phyloP scores from a whole-genome alignment of 495 filamentous ascomycete genomes.

The Aspergillus kassunensis region DNA sequence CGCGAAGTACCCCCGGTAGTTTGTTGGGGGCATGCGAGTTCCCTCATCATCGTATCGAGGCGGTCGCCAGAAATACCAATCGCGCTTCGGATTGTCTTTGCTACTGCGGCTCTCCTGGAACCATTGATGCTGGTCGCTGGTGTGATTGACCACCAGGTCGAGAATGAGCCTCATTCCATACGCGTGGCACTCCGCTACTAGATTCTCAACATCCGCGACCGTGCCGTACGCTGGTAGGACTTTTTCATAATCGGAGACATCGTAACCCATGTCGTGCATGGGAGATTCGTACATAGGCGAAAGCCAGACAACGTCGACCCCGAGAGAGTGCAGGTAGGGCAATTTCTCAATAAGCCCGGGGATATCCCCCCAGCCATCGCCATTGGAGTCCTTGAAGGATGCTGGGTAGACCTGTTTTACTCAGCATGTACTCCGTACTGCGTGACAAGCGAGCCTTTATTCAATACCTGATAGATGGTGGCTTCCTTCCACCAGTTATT shows the following conservation, averaged over 20 bases:
- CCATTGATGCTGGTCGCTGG: conserved; percentile 54
- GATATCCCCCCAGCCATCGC: conserved; percentile 25
- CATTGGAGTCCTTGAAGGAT: conserved; percentile 38
- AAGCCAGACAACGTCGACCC: conserved; percentile 39
- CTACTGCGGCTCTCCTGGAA: conserved; percentile 47
- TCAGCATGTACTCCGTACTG: not conserved
- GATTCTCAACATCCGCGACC: conserved; percentile 48
- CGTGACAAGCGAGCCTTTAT: not conserved
- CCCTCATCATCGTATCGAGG: conserved; percentile 45
- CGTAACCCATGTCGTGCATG: conserved; percentile 51
- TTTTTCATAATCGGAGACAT: conserved; percentile 57
- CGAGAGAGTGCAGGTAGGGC: conserved; percentile 49
- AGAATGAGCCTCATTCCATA: conserved; percentile 52
- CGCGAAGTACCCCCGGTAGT: conserved; percentile 53
- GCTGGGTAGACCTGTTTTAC: conserved; percentile 34
- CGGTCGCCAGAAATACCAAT: conserved; percentile 60
- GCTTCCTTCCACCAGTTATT: conserved; percentile 40
- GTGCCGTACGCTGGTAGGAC: conserved; percentile 53
- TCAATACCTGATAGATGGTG: conserved; percentile 25
- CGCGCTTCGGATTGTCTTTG: conserved; percentile 47
- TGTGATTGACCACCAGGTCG: conserved; percentile 59
- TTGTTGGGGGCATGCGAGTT: conserved; percentile 54
- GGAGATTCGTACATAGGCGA: conserved; percentile 48
- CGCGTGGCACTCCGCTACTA: conserved; percentile 46
- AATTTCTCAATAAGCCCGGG: conserved; percentile 24